A percentile compares a stretch with the other conserved stretches of the same genome.
Evolutionary conservation across 495 filamentous ascomycete species (phyloP).

Genomic region (Neurospora sp.): DNA sequence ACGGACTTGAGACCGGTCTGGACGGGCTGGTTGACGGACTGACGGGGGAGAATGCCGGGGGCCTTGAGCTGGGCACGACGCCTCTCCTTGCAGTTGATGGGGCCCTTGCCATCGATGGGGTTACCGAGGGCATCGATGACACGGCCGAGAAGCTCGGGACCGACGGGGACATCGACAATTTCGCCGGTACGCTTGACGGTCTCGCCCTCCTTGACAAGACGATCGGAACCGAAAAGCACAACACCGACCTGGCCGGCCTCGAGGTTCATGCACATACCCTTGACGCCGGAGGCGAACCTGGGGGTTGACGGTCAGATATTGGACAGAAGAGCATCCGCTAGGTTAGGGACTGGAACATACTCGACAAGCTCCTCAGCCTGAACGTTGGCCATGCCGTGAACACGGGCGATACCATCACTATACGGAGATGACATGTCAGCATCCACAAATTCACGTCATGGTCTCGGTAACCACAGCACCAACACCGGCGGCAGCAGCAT

Average conservation of each 20-base stretch:
- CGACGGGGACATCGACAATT: constrained; percentile 98
- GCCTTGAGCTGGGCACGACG: constrained; percentile 98
- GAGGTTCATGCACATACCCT: constrained; percentile 99
- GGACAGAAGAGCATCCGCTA: background rate
- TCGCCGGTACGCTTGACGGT: constrained; percentile 98
- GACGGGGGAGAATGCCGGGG: constrained; percentile 93
- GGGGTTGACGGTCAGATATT: constrained; percentile 14
- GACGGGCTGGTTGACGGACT: constrained; percentile 94
- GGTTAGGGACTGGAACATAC: constrained; percentile 49
- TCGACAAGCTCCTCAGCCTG: constrained; percentile 99
- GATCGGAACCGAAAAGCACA: constrained; percentile 99
- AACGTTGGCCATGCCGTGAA: constrained; percentile 99
- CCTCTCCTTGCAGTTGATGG: constrained; percentile 81
- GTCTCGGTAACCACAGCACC: background rate
- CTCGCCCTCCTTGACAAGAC: constrained; percentile 99
- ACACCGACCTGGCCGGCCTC: constrained; percentile 99
- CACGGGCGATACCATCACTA: constrained; percentile 99
- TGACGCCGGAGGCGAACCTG: constrained; percentile 98
- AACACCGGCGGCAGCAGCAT: background rate
- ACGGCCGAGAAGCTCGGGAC: constrained; percentile 86
- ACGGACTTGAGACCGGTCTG: constrained; percentile 99
- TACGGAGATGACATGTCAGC: constrained; percentile 28
- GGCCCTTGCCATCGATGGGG: constrained; percentile 98
- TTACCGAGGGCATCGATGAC: constrained; percentile 97
- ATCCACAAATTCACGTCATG: constrained; percentile 4